These are phyloP conservation scores for Camelina laxa DNA, from an alignment of 345 rosid species.

Conservation along the genomic window DNA sequence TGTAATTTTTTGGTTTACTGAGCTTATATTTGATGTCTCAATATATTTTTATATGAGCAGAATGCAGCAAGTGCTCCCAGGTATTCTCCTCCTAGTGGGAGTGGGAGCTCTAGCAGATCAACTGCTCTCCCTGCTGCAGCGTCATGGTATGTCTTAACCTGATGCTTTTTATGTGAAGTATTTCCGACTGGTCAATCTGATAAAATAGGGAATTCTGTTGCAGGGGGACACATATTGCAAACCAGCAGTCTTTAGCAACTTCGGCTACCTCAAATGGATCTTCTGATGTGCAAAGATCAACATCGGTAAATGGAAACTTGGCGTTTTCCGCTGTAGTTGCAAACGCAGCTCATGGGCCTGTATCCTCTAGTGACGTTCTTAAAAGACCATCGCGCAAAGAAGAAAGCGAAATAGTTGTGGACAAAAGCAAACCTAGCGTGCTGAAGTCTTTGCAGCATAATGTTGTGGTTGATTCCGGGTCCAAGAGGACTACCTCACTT, in stretches of 20 bases:
- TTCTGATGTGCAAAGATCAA: constrained; percentile 54
- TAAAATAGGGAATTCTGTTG: neutral
- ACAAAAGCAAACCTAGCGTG: constrained; percentile 47
- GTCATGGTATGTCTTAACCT: constrained; percentile 60
- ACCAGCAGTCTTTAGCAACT: constrained; percentile 49
- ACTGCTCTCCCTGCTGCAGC: constrained; percentile 74
- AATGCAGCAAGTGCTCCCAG: constrained; percentile 47
- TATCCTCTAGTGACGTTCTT: constrained; percentile 39
- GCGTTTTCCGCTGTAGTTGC: constrained; percentile 54
- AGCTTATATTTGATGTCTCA: neutral
- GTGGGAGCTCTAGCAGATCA: constrained; percentile 52
- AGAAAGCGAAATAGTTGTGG: constrained; percentile 21
- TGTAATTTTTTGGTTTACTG: neutral
- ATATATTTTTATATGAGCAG: constrained; percentile 44
- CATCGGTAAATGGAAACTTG: constrained; percentile 45
- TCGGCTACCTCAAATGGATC: constrained; percentile 58
- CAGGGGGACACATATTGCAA: constrained; percentile 71
- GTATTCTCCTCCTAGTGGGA: constrained; percentile 65
- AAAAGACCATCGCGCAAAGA: constrained; percentile 51
- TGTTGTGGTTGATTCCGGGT: constrained; percentile 43
- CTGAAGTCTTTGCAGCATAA: constrained; percentile 46
- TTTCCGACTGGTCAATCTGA: constrained; percentile 25
- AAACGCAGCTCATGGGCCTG: constrained; percentile 46
- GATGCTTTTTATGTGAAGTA: neutral
- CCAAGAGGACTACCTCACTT: constrained; percentile 45